Conservation (phyloP, 306 rosid genomes). For the Coriaria nepalensis region DNA sequence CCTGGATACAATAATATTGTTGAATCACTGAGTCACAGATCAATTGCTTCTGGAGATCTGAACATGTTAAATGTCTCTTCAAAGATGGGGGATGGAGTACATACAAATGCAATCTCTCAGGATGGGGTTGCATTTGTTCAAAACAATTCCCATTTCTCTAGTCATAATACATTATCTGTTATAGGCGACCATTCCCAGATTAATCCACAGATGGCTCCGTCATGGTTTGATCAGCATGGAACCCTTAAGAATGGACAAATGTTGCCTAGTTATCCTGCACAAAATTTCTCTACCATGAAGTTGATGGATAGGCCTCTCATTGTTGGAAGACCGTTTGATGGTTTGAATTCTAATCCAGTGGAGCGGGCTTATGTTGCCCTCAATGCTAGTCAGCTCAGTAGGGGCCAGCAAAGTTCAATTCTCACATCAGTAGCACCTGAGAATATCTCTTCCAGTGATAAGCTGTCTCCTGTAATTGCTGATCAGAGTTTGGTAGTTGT, state of each 20-base stretch:
- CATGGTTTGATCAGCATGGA: slow-evolving; percentile 94
- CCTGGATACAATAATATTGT: slow-evolving; percentile 18
- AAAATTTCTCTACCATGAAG: slow-evolving; percentile 20
- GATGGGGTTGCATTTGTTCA: slow-evolving; percentile 35
- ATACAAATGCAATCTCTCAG: slow-evolving; percentile 39
- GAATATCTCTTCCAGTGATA: slow-evolving; percentile 28
- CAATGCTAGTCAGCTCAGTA: slow-evolving; percentile 33
- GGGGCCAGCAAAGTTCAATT: slow-evolving; percentile 26
- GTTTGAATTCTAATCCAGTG: slow-evolving; percentile 35
- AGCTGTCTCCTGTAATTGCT: slow-evolving; percentile 29
- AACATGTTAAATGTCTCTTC: slow-evolving; percentile 31
- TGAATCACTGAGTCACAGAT: slow-evolving; percentile 24
- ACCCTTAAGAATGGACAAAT: slow-evolving; percentile 60
- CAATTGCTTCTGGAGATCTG: slow-evolving; percentile 35
- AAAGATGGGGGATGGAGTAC: slow-evolving; percentile 41
- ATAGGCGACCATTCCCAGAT: slow-evolving; percentile 49
- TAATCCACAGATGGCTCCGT: slow-evolving; percentile 93
- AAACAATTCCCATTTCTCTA: slow-evolving; percentile 33
- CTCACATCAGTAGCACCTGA: slow-evolving; percentile 30
- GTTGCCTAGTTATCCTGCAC: slow-evolving; percentile 35
- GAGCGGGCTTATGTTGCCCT: slow-evolving; percentile 34
- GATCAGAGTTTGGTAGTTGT: slow-evolving; percentile 35
- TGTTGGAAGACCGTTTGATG: slow-evolving; percentile 39
- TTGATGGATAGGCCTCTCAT: slow-evolving; percentile 30
- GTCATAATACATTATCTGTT: slow-evolving; percentile 30